Evolutionary conservation across 108 stramenopile species (phyloP).

Genomic region (Cyclotella baltica): DNA sequence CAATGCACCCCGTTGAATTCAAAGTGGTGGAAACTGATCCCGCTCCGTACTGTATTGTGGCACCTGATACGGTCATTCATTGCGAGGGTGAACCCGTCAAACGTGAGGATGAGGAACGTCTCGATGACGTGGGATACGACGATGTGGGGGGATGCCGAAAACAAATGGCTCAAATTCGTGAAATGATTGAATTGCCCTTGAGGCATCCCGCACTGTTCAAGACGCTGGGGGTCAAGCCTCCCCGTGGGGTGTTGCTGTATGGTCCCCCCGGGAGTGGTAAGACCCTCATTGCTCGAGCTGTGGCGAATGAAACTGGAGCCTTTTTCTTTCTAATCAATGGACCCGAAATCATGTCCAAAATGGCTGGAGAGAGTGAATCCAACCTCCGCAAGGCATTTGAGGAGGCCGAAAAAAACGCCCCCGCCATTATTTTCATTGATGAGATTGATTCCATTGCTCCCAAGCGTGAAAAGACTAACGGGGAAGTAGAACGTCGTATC

Average conservation of each 20-base stretch:
- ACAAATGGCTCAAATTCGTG: conserved; percentile 99
- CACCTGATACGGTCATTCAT: conserved; percentile 99
- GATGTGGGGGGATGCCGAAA: conserved; percentile 99
- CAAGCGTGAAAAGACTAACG: conserved; percentile 99
- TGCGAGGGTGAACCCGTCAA: conserved; percentile 99
- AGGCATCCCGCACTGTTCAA: conserved; percentile 99
- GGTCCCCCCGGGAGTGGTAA: conserved; percentile 99
- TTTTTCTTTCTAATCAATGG: conserved; percentile 99
- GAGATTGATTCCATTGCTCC: conserved; percentile 99
- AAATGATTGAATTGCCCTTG: conserved; percentile 99
- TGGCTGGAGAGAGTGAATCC: conserved; percentile 99
- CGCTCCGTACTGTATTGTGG: conserved; percentile 96
- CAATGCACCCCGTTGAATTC: conserved; percentile 99
- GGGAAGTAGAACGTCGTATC: conserved; percentile 99
- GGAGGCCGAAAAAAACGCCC: conserved; percentile 99
- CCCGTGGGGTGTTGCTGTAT: conserved; percentile 98
- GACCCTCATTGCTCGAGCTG: conserved; percentile 99
- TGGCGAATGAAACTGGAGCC: conserved; percentile 99
- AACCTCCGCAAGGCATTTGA: conserved; percentile 99
- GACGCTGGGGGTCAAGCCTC: conserved; percentile 99
- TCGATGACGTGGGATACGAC: conserved; percentile 99
- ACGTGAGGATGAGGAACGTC: conserved; percentile 98
- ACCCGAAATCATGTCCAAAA: conserved; percentile 99
- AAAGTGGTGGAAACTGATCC: conserved; percentile 99
- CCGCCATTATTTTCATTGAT: conserved; percentile 99